Evolutionary conservation across 306 rosid genomes (phyloP).

Genomic region (Malus sylvestris): DNA sequence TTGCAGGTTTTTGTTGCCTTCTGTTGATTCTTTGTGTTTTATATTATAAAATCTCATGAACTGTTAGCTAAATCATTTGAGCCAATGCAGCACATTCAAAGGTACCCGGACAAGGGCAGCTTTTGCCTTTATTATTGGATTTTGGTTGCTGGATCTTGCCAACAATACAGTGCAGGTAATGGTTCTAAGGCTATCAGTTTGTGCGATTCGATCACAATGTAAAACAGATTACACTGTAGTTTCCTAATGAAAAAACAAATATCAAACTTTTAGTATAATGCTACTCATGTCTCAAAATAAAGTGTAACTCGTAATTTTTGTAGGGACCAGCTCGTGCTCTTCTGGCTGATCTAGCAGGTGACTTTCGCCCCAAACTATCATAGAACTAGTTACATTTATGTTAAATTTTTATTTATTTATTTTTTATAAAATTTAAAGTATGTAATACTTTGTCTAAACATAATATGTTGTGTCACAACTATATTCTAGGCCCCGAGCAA

Average conservation of each 20-base stretch:
- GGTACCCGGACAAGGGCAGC: conserved; percentile 94
- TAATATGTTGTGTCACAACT: neutral
- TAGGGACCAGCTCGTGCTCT: conserved; percentile 99
- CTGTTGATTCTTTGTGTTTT: conserved; percentile 23
- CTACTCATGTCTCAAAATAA: conserved; percentile 5
- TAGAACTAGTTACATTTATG: neutral
- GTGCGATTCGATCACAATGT: neutral
- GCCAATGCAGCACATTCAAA: conserved; percentile 58
- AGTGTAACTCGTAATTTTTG: conserved; percentile 16
- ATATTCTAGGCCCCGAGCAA: conserved; percentile 77
- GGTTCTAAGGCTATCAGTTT: conserved; percentile 12
- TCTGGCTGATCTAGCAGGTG: conserved; percentile 95
- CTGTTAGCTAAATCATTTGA: conserved; percentile 23
- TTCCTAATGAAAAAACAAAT: neutral
- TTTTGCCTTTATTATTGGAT: conserved; percentile 76
- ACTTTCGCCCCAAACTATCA: neutral
- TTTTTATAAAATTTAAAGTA: neutral
- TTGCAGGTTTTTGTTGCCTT: conserved; percentile 71
- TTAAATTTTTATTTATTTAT: neutral
- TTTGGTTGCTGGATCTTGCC: conserved; percentile 99
- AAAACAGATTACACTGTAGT: neutral
- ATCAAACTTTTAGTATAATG: neutral
- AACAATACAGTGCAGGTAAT: conserved; percentile 95
- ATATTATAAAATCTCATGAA: neutral
- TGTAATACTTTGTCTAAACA: neutral